Evolutionary conservation across 164 flowering plant species (phyloP), one percentile per base, ranked within the genome.

Genomic region (Berberis thunbergii): DNA sequence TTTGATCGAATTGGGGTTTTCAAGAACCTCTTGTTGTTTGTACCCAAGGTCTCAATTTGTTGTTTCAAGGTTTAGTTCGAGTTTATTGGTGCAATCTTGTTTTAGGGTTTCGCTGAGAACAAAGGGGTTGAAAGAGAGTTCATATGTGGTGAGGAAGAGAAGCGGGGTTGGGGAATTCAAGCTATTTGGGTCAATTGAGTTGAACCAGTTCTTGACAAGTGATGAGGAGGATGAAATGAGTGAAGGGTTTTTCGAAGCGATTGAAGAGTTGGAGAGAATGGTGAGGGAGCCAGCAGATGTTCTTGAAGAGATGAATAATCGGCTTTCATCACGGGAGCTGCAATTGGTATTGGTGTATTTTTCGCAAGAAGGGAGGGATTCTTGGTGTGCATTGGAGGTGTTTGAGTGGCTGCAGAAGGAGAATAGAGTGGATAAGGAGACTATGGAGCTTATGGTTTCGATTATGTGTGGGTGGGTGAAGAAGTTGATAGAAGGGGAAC

Each of bases 361-460:
- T 74, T 77, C 96, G 2, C 96, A 87, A 65, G 97, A 93, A 59
- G 97, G 97, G 49, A 81, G 94, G 68, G 98, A 93, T 69, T 93
- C 97, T 2, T 93, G 97, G 97, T 88, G 92, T 62, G 92, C 96
- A 0, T 74, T 93, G 71, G 98, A 93, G 75, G 98, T 93, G 54
- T 90, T 88, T 70, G 98, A 93, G 69, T 93, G 97, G 96, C 80
- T 93, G 10, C 78, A 76, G 68, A 87, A 85, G 76, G 96, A 84
- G 74, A 86, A 90, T 61, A 70, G 87, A 63, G 96, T 88, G 2
- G 98, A 90, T 69, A 78, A 87, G 69, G 98, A 90, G 79, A 93
- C 89, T 0, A 83, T 88, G 91, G 98, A 93, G 79, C 75, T 93
- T 9, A 93, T 90, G 98, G 96, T 90, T n/a, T 84, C 98, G 1